phyloP scores from a whole-genome alignment of 2,329 filamentous ascomycete genomes.

The Colletotrichum siamense region DNA sequence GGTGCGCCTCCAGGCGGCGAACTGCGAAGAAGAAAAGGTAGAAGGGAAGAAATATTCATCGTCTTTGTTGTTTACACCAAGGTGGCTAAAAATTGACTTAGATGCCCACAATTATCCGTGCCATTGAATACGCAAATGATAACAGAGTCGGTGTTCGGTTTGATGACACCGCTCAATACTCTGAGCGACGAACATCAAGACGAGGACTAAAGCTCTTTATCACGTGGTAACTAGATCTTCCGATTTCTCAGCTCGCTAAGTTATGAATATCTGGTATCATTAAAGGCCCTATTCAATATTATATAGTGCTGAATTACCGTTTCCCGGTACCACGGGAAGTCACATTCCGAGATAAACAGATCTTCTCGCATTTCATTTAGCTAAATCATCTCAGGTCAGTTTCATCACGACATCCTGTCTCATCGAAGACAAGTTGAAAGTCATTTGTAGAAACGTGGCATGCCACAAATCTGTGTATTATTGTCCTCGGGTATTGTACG shows the following conservation, averaged over 20 bases:
- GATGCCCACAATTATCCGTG: background rate
- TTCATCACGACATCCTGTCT: background rate
- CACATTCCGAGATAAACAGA: background rate
- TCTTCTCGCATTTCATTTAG: background rate
- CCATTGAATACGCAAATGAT: background rate
- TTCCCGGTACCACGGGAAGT: background rate
- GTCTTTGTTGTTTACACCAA: too few species aligned
- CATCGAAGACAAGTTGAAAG: background rate
- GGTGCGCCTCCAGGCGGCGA: too few species aligned
- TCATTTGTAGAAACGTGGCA: background rate
- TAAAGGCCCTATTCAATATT: fast-evolving
- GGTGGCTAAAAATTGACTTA: too few species aligned
- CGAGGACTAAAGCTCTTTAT: background rate
- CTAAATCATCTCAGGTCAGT: background rate
- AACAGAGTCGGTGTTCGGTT: background rate
- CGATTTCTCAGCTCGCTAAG: background rate
- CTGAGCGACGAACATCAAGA: background rate
- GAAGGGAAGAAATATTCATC: too few species aligned
- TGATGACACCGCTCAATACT: background rate
- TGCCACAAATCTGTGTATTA: background rate
- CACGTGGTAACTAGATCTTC: background rate
- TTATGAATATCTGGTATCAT: background rate
- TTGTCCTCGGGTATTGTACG: background rate
- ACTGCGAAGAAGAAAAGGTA: too few species aligned
- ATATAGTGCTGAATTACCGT: fast-evolving